Evolutionary conservation across 83 land plant species (phyloP).

Genomic region (Thuja plicata): DNA sequence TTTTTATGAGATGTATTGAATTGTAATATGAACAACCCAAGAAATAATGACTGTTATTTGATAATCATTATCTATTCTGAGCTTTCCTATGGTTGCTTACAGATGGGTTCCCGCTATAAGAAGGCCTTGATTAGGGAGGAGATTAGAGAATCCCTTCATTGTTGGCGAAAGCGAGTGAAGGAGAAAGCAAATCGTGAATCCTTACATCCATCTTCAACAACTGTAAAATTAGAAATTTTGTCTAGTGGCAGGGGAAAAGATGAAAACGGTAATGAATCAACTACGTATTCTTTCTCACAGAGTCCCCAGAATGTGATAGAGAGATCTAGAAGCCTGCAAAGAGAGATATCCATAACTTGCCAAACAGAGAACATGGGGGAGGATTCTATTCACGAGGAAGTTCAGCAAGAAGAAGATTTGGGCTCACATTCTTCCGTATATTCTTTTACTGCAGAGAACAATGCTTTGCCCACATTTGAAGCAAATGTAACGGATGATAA

Average conservation of each 20-base stretch:
- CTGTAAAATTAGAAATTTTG: conserved; percentile 26
- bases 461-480: background rate
- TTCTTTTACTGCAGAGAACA: background rate
- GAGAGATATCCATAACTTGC: background rate
- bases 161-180: conserved; percentile 76
- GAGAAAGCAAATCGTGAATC: conserved; percentile 46
- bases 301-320: background rate
- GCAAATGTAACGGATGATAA: background rate
- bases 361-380: background rate
- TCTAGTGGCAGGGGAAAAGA: background rate
- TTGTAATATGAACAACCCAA: background rate
- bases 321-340: background rate
- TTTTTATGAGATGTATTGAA: background rate
- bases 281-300: background rate
- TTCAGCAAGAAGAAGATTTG: conserved; percentile 1
- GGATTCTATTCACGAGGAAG: background rate
- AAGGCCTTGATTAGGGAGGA: conserved; percentile 68
- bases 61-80: background rate
- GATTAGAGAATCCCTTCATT: conserved; percentile 59
- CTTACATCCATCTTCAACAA: conserved; percentile 17
- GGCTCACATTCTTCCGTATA: too few relatives aligned
- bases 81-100: background rate
- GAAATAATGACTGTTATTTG: background rate
- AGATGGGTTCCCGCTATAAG: conserved; percentile 81
- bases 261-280: background rate